Base-by-base conservation (phyloP, 305 asterid genomes). In the Fraxinus angustifolia region DNA sequence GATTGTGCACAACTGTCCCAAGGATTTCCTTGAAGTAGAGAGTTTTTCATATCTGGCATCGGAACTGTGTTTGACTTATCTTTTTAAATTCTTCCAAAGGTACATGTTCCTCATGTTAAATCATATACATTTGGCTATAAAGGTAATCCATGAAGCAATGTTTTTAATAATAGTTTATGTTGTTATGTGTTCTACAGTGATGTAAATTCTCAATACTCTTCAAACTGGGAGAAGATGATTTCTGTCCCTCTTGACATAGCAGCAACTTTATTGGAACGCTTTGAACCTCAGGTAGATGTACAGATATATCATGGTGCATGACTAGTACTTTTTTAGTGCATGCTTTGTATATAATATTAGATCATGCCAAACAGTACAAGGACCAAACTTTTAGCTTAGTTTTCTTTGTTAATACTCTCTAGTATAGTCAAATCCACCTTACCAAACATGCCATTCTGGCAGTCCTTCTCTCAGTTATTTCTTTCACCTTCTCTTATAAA, bases 1-100 rank as follows among this genome's bases (percentile, higher is more conserved):
- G 99, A 93, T 96, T 85, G 86, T 91, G 89, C 93, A 88, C 88
- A 90, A 90, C 73, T 94, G 99, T 86, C 97, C 99, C 56, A 82
- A 84, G 75, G 93, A 93, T 79, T 93, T 93, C 88, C 89, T 96
- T 56, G 90, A 85, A 78, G 84, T 83, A 30, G 98, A 92, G 82
- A 85, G 76, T 70, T 91, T 91, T 77, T 83, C 92, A 71, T 91
- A 82, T 81, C 83, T 92, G 90, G 91, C 92, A 71, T 81, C 91
- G 70, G 98, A 96, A 89, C 90, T 96, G 73, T 96, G 97, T 86
- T 83, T 84, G 88, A 82, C 93, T 28, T 91, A 87, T 83, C 91
- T 91, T 58, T 91, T 89, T 88, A 96, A 93, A 84, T 83, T 82
- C 82, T 85, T 89, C 74, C 78, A 76, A 42, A 92, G 98, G 98